Base-by-base conservation (phyloP, 208 protist species). In the Wallacemonas sp. region DNA sequence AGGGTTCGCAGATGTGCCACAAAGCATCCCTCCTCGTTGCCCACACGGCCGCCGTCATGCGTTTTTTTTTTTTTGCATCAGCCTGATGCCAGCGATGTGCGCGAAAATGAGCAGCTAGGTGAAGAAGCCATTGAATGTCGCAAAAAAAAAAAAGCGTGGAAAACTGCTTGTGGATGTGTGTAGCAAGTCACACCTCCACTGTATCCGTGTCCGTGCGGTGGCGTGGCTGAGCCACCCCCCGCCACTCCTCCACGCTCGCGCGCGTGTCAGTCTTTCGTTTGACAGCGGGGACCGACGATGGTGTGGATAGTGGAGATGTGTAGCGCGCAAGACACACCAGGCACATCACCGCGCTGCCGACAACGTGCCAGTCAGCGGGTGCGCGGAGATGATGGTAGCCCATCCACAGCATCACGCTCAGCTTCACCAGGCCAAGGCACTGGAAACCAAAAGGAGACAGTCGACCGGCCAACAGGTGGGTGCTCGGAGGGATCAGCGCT, bases 11-110 rank as follows among this genome's bases (percentile, higher is more conserved):
- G n/a, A n/a, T n/a, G n/a, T n/a, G n/a, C n/a, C n/a, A n/a, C n/a
- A n/a, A n/a, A n/a, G n/a, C n/a, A n/a, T n/a, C n/a, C n/a, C n/a
- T n/a, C n/a, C n/a, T n/a, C n/a, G n/a, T n/a, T n/a, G n/a, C n/a
- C n/a, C n/a, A n/a, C n/a, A n/a, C n/a, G n/a, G n/a, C n/a, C n/a
- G n/a, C n/a, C n/a, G n/a, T n/a, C n/a, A n/a, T n/a, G n/a, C n/a
- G n/a, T n/a, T n/a, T n/a, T n/a, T n/a, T n/a, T n/a, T n/a, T n/a
- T n/a, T n/a, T n/a, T n/a, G n/a, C n/a, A n/a, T n/a, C 0, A 92
- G 19, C 0, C 73, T 5, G 21, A 92, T 88, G 0, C 91, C 91
- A 0, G 45, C 0, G 2, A n/a, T n/a, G n/a, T n/a, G n/a, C n/a
- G n/a, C n/a, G n/a, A n/a, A n/a, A n/a, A n/a, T n/a, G n/a, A n/a